phyloP scores from a whole-genome alignment of 1,284 basidiomycete genomes.

The Lentinus polychrous region DNA sequence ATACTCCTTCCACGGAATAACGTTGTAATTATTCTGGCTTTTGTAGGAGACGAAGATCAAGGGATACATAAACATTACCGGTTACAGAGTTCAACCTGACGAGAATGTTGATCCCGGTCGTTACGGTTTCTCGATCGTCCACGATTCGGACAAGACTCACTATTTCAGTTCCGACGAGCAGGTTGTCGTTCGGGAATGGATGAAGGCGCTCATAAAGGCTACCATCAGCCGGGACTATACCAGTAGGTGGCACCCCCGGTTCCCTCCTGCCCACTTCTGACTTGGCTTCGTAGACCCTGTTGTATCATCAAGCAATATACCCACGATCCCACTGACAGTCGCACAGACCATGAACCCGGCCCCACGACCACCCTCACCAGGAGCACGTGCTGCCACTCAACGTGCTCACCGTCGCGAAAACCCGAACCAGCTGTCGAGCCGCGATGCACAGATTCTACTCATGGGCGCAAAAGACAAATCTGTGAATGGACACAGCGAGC shows the following conservation, averaged over 20 bases:
- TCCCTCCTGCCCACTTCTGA: neutral
- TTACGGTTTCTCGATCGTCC: constrained; percentile 94
- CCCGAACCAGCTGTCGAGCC: constrained; percentile 82
- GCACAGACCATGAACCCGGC: constrained; percentile 96
- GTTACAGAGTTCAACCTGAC: constrained; percentile 92
- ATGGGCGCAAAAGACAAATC: constrained; percentile 50
- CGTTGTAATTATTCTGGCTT: neutral
- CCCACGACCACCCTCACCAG: constrained; percentile 90
- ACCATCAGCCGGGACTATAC: constrained; percentile 92
- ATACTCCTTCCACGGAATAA: neutral
- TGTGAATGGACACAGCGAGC: constrained; percentile 32
- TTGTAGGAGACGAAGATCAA: constrained; percentile 87
- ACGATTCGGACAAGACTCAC: constrained; percentile 84
- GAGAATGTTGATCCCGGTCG: constrained; percentile 88
- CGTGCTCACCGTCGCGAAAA: constrained; percentile 84
- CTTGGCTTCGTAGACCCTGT: constrained; percentile 63
- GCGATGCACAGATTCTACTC: constrained; percentile 77
- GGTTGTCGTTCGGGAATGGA: constrained; percentile 85
- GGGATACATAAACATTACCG: constrained; percentile 87
- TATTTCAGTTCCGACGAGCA: constrained; percentile 91
- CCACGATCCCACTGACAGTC: constrained; percentile 91
- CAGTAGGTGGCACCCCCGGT: constrained; percentile 41
- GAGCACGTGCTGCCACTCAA: constrained; percentile 83
- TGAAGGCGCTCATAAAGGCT: constrained; percentile 99
- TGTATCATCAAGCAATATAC: constrained; percentile 94